These are phyloP conservation scores for Rhodamnia rubescens DNA, from an alignment of 345 rosid species.

Conservation along the genomic window DNA sequence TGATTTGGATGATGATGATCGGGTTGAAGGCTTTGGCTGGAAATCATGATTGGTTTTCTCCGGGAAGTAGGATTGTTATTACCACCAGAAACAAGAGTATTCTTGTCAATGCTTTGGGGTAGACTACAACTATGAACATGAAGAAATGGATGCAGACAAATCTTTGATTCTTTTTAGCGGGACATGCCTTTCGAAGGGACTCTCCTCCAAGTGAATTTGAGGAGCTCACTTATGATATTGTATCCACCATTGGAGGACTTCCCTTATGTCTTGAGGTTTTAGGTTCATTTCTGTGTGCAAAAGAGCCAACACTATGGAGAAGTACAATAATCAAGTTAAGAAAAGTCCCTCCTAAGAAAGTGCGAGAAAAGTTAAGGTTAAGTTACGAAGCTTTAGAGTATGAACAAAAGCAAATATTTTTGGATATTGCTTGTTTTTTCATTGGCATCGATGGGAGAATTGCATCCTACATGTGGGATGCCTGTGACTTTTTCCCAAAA, in stretches of 20 bases:
- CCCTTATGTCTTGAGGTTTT: neutral
- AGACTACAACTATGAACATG: neutral
- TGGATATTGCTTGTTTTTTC: neutral
- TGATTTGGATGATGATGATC: neutral
- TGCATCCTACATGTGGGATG: neutral
- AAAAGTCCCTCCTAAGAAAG: neutral
- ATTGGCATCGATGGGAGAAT: neutral
- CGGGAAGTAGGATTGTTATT: neutral
- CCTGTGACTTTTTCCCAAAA: neutral
- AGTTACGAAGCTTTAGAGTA: neutral
- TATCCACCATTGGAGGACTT: neutral
- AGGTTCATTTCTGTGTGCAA: neutral
- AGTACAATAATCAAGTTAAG: neutral
- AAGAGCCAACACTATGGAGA: neutral
- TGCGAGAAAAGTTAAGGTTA: neutral
- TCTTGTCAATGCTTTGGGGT: neutral
- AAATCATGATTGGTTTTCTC: neutral
- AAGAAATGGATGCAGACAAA: neutral
- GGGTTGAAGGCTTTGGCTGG: neutral
- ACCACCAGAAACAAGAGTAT: neutral
- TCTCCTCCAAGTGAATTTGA: neutral
- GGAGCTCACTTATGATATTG: neutral
- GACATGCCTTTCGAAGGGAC: neutral
- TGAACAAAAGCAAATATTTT: neutral
- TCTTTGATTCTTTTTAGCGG: neutral